Percentiles rank a stretch among this genome's conserved stretches.
Conservation (phyloP, 208 protist genomes). For the Herpetomonas muscarum region DNA sequence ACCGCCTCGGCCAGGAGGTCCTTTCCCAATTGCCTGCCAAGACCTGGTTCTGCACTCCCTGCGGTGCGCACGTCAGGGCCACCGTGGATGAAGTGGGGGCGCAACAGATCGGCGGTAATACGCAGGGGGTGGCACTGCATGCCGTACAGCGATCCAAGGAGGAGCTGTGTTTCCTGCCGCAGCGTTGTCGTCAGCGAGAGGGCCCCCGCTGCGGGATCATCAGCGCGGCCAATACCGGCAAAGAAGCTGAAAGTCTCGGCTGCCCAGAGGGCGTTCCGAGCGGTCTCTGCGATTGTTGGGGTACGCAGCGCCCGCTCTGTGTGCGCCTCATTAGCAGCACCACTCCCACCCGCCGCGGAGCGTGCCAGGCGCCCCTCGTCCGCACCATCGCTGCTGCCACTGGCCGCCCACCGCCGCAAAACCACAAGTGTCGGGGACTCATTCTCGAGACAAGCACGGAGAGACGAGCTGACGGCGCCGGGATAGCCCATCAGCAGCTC, state of each 20-base stretch:
- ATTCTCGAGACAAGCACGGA: slow-evolving; percentile 36
- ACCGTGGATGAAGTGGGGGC: slow-evolving; percentile 6
- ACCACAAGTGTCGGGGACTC: slow-evolving; percentile 2
- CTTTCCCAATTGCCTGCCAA: background rate
- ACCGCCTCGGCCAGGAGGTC: slow-evolving; percentile 27
- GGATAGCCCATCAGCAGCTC: slow-evolving; percentile 68
- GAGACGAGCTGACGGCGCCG: slow-evolving; percentile 42
- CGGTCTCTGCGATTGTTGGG: too few species aligned
- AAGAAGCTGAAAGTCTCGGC: background rate
- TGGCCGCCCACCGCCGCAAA: background rate
- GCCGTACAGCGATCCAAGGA: slow-evolving; percentile 64
- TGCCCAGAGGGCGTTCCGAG: too few species aligned
- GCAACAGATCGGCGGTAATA: slow-evolving; percentile 24
- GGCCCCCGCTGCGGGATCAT: slow-evolving; percentile 33
- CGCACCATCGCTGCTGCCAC: background rate
- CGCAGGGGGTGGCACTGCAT: slow-evolving; percentile 23
- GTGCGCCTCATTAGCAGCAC: too few species aligned
- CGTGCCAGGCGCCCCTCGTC: too few species aligned
- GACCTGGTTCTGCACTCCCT: background rate
- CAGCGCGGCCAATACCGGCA: slow-evolving; percentile 20
- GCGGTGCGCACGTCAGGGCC: background rate
- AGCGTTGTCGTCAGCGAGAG: slow-evolving; percentile 34
- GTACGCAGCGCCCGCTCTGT: too few species aligned
- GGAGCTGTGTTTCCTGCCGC: slow-evolving; percentile 46
- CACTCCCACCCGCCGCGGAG: too few species aligned